A percentile compares a stretch with the other conserved stretches of the same genome.
Conservation (phyloP, 2,329 filamentous ascomycete genomes). For the Cytospora paraplurivora region DNA sequence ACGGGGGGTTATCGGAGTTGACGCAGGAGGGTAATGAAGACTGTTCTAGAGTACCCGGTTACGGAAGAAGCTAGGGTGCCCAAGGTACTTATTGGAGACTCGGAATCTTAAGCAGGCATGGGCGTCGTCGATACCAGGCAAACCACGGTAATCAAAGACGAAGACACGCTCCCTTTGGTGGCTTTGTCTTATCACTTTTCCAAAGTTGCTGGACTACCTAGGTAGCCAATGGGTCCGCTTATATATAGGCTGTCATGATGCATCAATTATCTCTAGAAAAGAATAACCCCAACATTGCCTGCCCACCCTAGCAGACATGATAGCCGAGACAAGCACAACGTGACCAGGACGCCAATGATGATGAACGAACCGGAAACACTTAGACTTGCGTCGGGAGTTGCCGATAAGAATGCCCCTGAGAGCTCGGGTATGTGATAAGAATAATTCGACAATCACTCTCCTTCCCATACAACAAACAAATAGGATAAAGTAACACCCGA, state of each 20-base stretch:
- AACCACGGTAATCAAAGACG: no score
- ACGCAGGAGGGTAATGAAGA: not conserved
- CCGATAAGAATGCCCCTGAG: not conserved
- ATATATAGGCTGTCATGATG: conserved; percentile 10
- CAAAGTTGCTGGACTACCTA: no score
- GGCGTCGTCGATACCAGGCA: not conserved
- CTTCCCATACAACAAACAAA: not conserved
- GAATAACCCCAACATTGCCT: not conserved
- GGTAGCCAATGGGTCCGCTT: not conserved
- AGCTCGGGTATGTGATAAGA: conserved; percentile 2
- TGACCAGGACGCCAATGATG: not conserved
- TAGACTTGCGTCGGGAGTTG: not conserved
- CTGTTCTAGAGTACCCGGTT: not conserved
- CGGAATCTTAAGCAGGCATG: not conserved
- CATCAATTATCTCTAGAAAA: conserved; percentile 26
- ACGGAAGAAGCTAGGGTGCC: not conserved
- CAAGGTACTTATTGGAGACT: not conserved
- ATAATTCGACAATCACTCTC: not conserved
- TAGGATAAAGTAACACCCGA: no score
- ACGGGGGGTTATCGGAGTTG: not conserved
- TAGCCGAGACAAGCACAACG: not conserved
- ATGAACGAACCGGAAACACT: not conserved
- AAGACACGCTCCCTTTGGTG: no score
- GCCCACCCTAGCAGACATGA: not conserved
- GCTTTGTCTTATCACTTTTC: no score